phyloP scores from a whole-genome alignment of 106 monocot genomes.

The Phalaenopsis equestris region DNA sequence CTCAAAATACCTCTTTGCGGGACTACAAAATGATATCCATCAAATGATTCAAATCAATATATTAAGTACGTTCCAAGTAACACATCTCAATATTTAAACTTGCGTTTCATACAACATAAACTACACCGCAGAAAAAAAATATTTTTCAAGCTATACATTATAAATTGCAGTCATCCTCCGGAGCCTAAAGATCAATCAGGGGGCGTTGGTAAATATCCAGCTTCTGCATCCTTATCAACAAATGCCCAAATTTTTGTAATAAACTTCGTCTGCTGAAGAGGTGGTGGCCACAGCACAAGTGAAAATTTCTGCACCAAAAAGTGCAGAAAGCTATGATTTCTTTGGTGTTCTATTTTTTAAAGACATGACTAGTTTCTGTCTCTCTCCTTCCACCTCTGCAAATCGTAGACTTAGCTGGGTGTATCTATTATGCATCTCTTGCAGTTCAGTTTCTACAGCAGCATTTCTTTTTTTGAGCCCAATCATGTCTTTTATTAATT shows the following conservation, averaged over 20 bases:
- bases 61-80: too few relatives aligned
- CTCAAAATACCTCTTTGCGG: too few relatives aligned
- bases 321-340: constrained; percentile 17
- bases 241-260: not conserved
- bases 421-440: constrained; percentile 85
- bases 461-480: constrained; percentile 53
- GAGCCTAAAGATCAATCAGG: not conserved
- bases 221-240: not conserved
- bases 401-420: constrained; percentile 89
- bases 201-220: not conserved
- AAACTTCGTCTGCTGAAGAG: too few relatives aligned
- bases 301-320: too few relatives aligned
- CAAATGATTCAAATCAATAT: too few relatives aligned
- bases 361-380: constrained; percentile 83
- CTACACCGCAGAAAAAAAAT: not conserved
- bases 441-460: constrained; percentile 66
- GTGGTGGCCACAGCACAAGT: too few relatives aligned
- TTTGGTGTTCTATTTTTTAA: constrained; percentile 60
- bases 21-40: too few relatives aligned
- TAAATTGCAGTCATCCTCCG: not conserved
- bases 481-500: constrained; percentile 84
- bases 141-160: not conserved
- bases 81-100: too few relatives aligned
- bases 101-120: too few relatives aligned
- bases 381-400: constrained; percentile 96